A percentile compares a stretch with the other conserved stretches of the same genome.
Evolutionary conservation across 148 eudicot genomes (phyloP).

Genomic region (Amaranthus palmeri): DNA sequence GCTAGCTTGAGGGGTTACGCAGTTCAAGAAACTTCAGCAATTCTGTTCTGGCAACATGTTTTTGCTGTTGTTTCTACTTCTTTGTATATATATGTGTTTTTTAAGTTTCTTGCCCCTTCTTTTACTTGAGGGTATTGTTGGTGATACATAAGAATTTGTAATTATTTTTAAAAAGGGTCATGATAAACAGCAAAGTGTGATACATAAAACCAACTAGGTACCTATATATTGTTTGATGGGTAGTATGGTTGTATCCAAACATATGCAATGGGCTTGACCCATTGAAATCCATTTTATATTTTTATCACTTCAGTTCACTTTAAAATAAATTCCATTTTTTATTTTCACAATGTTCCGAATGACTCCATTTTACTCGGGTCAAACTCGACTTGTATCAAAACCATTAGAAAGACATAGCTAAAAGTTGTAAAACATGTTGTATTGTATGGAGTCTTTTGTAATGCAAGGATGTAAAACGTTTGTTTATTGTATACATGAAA

Average conservation of each 20-base stretch:
- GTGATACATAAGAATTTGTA: not conserved
- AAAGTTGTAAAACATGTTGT: too few species aligned
- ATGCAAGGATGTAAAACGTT: too few species aligned
- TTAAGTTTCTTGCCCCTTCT: conserved; percentile 35
- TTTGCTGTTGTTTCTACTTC: conserved; percentile 59
- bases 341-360: too few species aligned
- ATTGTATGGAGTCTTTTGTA: too few species aligned
- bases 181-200: too few species aligned
- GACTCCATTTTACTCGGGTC: too few species aligned
- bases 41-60: conserved; percentile 87
- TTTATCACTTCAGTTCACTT: not conserved
- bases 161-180: too few species aligned
- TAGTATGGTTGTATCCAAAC: not conserved
- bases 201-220: too few species aligned
- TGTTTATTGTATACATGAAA: not conserved
- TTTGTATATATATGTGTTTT: conserved; percentile 53
- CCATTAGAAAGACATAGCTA: too few species aligned
- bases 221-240: not conserved
- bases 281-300: not conserved
- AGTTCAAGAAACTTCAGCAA: conserved; percentile 77
- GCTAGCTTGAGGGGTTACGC: conserved; percentile 95
- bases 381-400: too few species aligned
- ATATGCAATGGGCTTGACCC: too few species aligned
- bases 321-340: too few species aligned
- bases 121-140: conserved; percentile 30